Base-by-base conservation (phyloP, 129 eudicot species). In the Tanacetum coccineum region DNA sequence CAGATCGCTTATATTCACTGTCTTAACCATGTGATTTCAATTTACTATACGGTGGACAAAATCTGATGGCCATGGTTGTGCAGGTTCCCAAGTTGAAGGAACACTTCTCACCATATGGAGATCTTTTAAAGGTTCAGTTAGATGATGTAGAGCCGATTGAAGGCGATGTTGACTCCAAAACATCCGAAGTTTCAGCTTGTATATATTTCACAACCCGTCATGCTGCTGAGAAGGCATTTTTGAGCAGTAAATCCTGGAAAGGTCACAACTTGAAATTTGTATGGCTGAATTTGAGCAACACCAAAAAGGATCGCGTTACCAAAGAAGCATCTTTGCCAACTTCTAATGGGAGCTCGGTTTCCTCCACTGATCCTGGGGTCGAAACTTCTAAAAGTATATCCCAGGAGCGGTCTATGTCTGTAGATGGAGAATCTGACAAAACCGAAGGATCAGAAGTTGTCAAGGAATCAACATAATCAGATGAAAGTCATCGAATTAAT, bases 171-270 rank as follows among this genome's bases (percentile, higher is more conserved):
- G 83, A 70, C 47, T 70, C 87, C 4, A 71, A 58, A 53, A 45
- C 71, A 55, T 26, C 83, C 59, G 52, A 78, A 48, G 70, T 26
- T 64, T 72, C 85, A 49, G 96, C 95, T 70, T 80, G 59, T 44
- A 64, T 88, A 80, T 66, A 81, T 81, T 92, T 88, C 74, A 68
- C 81, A 42, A 83, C 82, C 7, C 95, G 96, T 1, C 85, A 63
- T 47, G 75, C 87, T 65, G 98, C 98, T 65, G 98, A 92, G 68
- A 84, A 53, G 81, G 91, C 96, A 28, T 88, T 85, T 72, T 59
- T 50, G 68, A 71, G 73, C 66, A 95, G 95, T 15, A 92, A 74
- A 83, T 64, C 72, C 56, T 92, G 95, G 96, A 82, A 88, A 60
- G 98, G 89, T 56, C 82, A 88, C 74, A 85, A 57, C 69, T 63